A percentile compares a stretch with the other conserved stretches of the same genome.
These are phyloP conservation scores for Ophiostoma montium DNA, from an alignment of 2,329 filamentous ascomycete genomes.

Conservation along the genomic window DNA sequence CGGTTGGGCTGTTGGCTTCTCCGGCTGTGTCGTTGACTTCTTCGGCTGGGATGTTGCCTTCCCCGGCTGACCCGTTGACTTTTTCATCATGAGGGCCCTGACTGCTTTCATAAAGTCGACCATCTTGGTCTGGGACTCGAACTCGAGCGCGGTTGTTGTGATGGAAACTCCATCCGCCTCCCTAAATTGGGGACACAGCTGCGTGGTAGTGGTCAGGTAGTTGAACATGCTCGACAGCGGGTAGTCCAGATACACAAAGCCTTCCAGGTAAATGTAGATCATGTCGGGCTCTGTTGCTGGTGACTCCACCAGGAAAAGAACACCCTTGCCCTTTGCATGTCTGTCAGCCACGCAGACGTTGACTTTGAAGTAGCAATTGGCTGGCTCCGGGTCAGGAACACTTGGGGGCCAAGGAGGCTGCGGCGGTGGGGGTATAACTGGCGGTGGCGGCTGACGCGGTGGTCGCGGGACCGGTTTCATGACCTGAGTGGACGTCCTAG, in stretches of 20 bases:
- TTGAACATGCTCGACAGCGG: slow-evolving; percentile 11
- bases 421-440: neutral
- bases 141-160: slow-evolving; percentile 9
- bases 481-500: too few relatives aligned
- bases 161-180: slow-evolving; percentile 9
- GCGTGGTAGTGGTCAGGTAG: slow-evolving; percentile 9
- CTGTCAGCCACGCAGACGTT: slow-evolving; percentile 8
- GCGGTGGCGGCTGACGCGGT: neutral
- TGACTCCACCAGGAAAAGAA: slow-evolving; percentile 4
- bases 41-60: neutral
- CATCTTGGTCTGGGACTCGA: slow-evolving; percentile 9
- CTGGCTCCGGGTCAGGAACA: neutral
- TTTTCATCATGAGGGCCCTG: neutral
- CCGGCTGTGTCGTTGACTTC: neutral
- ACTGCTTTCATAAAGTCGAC: slow-evolving; percentile 9
- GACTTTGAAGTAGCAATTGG: slow-evolving; percentile 6
- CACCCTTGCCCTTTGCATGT: slow-evolving; percentile 6
- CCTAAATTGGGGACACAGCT: slow-evolving; percentile 11
- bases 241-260: slow-evolving; percentile 10
- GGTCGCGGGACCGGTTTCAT: too few relatives aligned
- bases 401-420: neutral
- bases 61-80: neutral
- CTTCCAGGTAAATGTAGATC: slow-evolving; percentile 10
- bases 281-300: slow-evolving; percentile 1
- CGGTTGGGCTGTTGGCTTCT: neutral